Conservation (phyloP, 768 basidiomycete genomes). For the Mrakia gelida region DNA sequence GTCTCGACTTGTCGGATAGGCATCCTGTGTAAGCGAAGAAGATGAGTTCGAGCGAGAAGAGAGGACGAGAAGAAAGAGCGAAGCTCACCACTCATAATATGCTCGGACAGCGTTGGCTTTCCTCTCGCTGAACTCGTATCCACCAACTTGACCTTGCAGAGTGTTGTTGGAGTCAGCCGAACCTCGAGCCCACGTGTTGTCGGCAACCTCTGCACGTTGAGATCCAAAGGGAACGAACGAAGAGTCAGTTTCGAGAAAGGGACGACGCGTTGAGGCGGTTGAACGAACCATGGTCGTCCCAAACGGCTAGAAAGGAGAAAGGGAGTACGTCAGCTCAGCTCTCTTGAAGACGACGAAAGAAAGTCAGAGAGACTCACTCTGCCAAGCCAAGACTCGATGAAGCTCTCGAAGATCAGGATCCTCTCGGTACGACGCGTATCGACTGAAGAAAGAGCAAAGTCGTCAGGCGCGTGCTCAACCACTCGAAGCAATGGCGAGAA, state of each 20-base stretch:
- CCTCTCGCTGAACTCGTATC: slow-evolving; percentile 58
- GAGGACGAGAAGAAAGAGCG: no score
- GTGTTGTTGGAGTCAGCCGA: slow-evolving; percentile 58
- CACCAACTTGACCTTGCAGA: slow-evolving; percentile 52
- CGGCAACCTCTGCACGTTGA: slow-evolving; percentile 48
- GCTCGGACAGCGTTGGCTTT: slow-evolving; percentile 59
- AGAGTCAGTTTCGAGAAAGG: not conserved
- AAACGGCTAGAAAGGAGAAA: not conserved
- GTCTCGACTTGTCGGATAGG: slow-evolving; percentile 58
- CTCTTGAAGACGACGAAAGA: not conserved
- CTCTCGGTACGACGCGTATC: slow-evolving; percentile 52
- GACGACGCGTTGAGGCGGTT: not conserved
- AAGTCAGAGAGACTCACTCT: slow-evolving; percentile 33
- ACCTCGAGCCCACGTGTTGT: slow-evolving; percentile 58
- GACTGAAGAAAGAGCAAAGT: not conserved
- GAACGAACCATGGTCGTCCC: not conserved
- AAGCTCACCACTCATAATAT: slow-evolving; percentile 50
- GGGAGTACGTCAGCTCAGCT: not conserved
- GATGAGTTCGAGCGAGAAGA: no score
- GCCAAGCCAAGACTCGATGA: slow-evolving; percentile 56
- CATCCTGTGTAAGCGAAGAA: slow-evolving; percentile 44
- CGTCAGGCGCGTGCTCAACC: no score
- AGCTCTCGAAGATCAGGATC: slow-evolving; percentile 52
- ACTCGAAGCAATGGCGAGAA: no score
- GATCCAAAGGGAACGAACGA: slow-evolving; percentile 49